Evolutionary conservation across 2,329 filamentous ascomycete species (phyloP).

Genomic region (Neofusicoccum kwambonambiense): DNA sequence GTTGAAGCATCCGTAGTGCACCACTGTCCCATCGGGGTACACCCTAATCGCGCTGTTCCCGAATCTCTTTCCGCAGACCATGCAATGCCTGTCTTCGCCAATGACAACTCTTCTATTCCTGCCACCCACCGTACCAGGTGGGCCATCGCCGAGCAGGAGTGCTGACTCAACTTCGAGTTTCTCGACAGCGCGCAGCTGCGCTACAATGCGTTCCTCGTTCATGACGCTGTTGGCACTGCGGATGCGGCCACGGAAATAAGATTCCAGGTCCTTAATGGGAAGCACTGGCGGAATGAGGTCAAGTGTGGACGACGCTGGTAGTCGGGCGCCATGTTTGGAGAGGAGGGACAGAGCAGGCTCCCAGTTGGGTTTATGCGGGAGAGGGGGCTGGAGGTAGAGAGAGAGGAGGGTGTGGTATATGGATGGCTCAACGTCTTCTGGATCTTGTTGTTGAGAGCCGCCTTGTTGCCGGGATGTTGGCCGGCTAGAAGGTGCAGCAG

Average conservation of each 20-base stretch:
- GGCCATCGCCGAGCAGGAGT: slow-evolving; percentile 71
- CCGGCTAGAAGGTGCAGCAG: slow-evolving; percentile 20
- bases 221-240: slow-evolving; percentile 78
- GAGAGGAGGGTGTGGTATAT: slow-evolving; percentile 92
- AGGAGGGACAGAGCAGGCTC: slow-evolving; percentile 80
- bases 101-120: slow-evolving; percentile 73
- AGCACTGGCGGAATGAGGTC: slow-evolving; percentile 80
- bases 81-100: slow-evolving; percentile 83
- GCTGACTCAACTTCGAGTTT: slow-evolving; percentile 73
- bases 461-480: not conserved
- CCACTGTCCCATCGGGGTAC: slow-evolving; percentile 64
- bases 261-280: slow-evolving; percentile 75
- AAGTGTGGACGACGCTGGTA: slow-evolving; percentile 83
- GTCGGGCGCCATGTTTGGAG: slow-evolving; percentile 86
- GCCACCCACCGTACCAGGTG: slow-evolving; percentile 54
- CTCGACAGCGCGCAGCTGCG: slow-evolving; percentile 73
- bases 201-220: slow-evolving; percentile 76
- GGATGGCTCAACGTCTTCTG: slow-evolving; percentile 62
- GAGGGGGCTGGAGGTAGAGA: slow-evolving; percentile 80
- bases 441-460: slow-evolving; percentile 41
- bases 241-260: slow-evolving; percentile 90
- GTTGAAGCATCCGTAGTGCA: slow-evolving; percentile 48
- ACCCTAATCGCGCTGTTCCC: slow-evolving; percentile 90
- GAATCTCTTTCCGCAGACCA: slow-evolving; percentile 89
- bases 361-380: slow-evolving; percentile 69